phyloP scores from a whole-genome alignment of 1,139 yeast genomes.

The Oligophagozyma castellii region DNA sequence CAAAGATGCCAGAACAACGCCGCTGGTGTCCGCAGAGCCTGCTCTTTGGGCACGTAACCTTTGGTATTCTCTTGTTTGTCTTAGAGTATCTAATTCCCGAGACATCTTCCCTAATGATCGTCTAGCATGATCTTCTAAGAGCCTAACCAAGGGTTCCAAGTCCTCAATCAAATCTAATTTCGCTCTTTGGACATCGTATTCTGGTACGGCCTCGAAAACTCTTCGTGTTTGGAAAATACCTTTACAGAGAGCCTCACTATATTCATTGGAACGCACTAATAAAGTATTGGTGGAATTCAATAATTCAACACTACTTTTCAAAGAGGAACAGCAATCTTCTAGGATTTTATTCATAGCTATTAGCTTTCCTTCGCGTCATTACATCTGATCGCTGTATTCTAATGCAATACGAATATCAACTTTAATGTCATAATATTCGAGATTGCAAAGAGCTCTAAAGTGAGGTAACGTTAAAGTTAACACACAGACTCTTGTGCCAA shows the following conservation, averaged over 20 bases:
- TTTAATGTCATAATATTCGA: neutral
- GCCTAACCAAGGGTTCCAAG: slow-evolving; percentile 27
- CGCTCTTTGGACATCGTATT: slow-evolving; percentile 27
- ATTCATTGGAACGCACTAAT: slow-evolving; percentile 8
- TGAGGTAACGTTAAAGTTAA: neutral
- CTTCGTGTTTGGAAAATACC: slow-evolving; percentile 19
- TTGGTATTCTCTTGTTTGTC: slow-evolving; percentile 26
- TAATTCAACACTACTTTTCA: slow-evolving; percentile 12
- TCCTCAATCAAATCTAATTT: slow-evolving; percentile 25
- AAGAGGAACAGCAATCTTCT: slow-evolving; percentile 10
- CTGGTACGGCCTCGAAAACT: slow-evolving; percentile 28
- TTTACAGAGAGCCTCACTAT: slow-evolving; percentile 13
- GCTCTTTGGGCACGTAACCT: slow-evolving; percentile 7
- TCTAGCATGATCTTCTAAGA: slow-evolving; percentile 26
- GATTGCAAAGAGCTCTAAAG: neutral
- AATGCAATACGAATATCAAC: neutral
- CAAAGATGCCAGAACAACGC: slow-evolving; percentile 21
- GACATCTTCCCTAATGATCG: slow-evolving; percentile 26
- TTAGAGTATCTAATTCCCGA: slow-evolving; percentile 22
- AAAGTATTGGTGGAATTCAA: slow-evolving; percentile 11
- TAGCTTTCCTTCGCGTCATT: neutral
- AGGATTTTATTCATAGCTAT: slow-evolving; percentile 3
- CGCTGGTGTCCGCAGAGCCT: slow-evolving; percentile 7
- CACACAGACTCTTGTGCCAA: neutral
- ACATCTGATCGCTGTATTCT: neutral